These are phyloP conservation scores for Ramalina intermedia DNA, from an alignment of 495 filamentous ascomycete species.

Conservation along the genomic window DNA sequence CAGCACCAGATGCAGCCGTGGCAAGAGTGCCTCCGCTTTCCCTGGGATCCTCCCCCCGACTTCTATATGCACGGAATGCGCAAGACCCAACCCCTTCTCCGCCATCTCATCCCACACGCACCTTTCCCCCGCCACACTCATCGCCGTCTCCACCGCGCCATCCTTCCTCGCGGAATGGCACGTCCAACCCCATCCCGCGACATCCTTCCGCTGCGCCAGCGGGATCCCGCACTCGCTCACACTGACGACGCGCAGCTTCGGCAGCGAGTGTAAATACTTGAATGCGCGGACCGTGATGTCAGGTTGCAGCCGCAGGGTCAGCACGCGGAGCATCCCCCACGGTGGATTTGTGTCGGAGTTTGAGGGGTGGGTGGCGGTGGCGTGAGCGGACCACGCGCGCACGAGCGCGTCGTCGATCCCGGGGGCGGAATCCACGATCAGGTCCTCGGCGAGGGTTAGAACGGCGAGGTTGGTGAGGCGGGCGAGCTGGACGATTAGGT, in stretches of 20 bases:
- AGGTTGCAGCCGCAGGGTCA: conserved; percentile 10
- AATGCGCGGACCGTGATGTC: conserved; percentile 12
- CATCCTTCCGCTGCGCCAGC: not conserved
- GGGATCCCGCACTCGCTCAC: conserved; percentile 5
- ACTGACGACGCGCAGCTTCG: conserved; percentile 10
- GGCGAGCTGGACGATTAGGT: conserved; percentile 13
- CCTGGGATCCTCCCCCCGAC: not conserved
- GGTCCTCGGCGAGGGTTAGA: conserved; percentile 11
- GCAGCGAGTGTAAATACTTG: conserved; percentile 13
- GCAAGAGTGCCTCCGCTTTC: not conserved
- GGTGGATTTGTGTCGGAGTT: conserved; percentile 1
- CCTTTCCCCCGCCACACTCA: not conserved
- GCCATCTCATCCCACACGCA: not conserved
- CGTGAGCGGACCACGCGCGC: conserved; percentile 15
- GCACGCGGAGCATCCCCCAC: conserved; percentile 15
- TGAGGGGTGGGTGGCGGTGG: not conserved
- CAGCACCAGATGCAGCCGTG: not conserved
- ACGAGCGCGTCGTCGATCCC: conserved; percentile 17
- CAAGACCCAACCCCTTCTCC: not conserved
- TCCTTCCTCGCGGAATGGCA: not conserved
- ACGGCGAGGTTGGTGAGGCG: conserved; percentile 15
- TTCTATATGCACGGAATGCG: not conserved
- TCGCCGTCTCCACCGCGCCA: not conserved
- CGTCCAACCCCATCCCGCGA: not conserved
- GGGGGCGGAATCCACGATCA: not conserved